Conservation (phyloP, 2,329 filamentous ascomycete species). For the Cadophora sp. region DNA sequence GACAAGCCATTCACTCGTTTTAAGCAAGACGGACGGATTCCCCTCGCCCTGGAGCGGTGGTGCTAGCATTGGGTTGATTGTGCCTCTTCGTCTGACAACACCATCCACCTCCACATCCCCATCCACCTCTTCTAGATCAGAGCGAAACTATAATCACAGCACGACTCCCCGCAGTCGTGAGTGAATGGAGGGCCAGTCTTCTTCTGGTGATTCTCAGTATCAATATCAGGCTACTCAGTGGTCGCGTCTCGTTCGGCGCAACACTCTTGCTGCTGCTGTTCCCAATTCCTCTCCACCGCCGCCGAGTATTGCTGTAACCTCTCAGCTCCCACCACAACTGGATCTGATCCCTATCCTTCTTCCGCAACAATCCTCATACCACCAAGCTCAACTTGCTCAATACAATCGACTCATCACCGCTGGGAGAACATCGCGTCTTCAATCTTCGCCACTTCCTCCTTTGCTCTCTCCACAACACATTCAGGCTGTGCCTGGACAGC, state of each 20-base stretch:
- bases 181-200: constrained; percentile 46
- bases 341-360: constrained; percentile 63
- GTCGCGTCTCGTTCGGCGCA: constrained; percentile 45
- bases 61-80: constrained; percentile 19
- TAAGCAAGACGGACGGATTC: background rate
- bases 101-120: constrained; percentile 5
- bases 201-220: constrained; percentile 44
- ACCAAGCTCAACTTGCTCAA: constrained; percentile 67
- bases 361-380: constrained; percentile 63
- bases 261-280: constrained; percentile 40
- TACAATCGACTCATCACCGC: constrained; percentile 71
- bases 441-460: constrained; percentile 61
- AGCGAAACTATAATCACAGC: constrained; percentile 19
- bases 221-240: constrained; percentile 46
- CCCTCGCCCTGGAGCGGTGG: constrained; percentile 3
- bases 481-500: constrained; percentile 56
- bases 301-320: constrained; percentile 38
- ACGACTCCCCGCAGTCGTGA: constrained; percentile 37
- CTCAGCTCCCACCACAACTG: constrained; percentile 50
- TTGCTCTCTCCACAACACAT: constrained; percentile 61
- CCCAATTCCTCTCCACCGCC: constrained; percentile 35
- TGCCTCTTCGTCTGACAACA: constrained; percentile 14
- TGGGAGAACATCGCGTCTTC: constrained; percentile 55
- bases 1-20: constrained; percentile 14
- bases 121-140: constrained; percentile 3